phyloP scores from a whole-genome alignment of 2,329 filamentous ascomycete genomes.

The Aspergillus cejpii region DNA sequence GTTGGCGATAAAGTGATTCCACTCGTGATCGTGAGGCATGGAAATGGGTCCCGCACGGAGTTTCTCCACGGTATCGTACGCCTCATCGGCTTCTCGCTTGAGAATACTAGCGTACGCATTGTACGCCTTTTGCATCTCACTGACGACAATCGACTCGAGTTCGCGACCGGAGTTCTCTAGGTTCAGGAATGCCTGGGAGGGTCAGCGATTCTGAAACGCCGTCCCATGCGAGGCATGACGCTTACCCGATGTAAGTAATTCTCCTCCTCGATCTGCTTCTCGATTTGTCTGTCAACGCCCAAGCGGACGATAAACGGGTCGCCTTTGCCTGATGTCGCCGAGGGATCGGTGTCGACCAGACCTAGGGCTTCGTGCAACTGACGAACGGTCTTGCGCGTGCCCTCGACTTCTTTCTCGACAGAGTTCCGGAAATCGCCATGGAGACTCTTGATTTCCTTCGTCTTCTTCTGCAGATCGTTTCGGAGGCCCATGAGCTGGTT shows the following conservation, averaged over 20 bases:
- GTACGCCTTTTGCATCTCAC: slow-evolving; percentile 96
- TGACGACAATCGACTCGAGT: slow-evolving; percentile 90
- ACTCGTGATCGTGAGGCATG: slow-evolving; percentile 94
- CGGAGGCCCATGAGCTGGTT: slow-evolving; percentile 76
- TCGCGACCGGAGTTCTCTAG: slow-evolving; percentile 90
- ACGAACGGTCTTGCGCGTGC: slow-evolving; percentile 69
- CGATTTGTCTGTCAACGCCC: slow-evolving; percentile 80
- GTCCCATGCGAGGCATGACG: slow-evolving; percentile 35
- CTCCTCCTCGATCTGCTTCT: slow-evolving; percentile 90
- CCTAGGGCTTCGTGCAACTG: slow-evolving; percentile 75
- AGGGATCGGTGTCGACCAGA: slow-evolving; percentile 69
- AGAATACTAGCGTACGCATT: slow-evolving; percentile 87
- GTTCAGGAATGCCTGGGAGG: slow-evolving; percentile 74
- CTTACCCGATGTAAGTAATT: slow-evolving; percentile 86
- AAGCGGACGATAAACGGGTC: slow-evolving; percentile 86
- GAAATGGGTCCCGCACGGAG: slow-evolving; percentile 76
- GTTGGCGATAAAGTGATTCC: slow-evolving; percentile 70
- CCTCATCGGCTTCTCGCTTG: slow-evolving; percentile 80
- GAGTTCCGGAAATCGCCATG: slow-evolving; percentile 95
- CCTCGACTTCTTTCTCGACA: slow-evolving; percentile 90
- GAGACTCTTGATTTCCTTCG: slow-evolving; percentile 94
- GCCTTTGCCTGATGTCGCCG: slow-evolving; percentile 71
- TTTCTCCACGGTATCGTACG: slow-evolving; percentile 69
- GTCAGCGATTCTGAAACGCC: slow-evolving; percentile 2
- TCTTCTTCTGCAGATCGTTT: slow-evolving; percentile 87